phyloP scores from a whole-genome alignment of 1,139 yeast genomes.

The Geotrichum phurueaensis region DNA sequence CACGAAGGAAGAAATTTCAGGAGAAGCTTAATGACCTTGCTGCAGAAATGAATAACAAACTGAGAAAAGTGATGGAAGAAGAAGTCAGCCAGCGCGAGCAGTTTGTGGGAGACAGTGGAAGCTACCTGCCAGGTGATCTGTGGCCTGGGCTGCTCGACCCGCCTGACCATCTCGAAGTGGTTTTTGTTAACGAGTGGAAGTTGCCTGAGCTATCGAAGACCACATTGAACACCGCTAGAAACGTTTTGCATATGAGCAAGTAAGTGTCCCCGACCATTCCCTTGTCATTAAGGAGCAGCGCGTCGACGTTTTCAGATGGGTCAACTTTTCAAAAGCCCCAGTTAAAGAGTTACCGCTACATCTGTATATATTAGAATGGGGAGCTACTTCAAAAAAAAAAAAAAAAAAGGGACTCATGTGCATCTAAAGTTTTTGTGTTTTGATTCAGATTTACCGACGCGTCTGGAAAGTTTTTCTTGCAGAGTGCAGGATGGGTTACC shows the following conservation, averaged over 20 bases:
- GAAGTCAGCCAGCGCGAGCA: slow-evolving; percentile 9
- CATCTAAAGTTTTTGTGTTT: neutral
- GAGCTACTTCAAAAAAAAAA: too few relatives aligned
- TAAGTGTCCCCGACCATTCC: neutral
- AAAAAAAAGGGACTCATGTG: neutral
- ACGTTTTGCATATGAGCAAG: neutral
- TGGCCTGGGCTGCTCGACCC: slow-evolving; percentile 42
- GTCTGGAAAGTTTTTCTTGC: neutral
- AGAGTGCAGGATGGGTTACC: neutral
- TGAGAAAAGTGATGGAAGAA: slow-evolving; percentile 33
- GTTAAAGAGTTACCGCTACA: too few relatives aligned
- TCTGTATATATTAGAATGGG: too few relatives aligned
- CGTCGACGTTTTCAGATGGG: too few relatives aligned
- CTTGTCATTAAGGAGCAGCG: neutral
- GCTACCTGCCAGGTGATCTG: slow-evolving; percentile 47
- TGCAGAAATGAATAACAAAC: slow-evolving; percentile 37
- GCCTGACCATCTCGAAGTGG: slow-evolving; percentile 20
- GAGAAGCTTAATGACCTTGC: slow-evolving; percentile 38
- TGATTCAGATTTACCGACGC: neutral
- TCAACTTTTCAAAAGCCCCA: too few relatives aligned
- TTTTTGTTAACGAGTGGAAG: slow-evolving; percentile 8
- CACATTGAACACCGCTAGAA: slow-evolving; percentile 3
- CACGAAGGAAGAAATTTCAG: slow-evolving; percentile 43
- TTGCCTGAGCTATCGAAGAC: slow-evolving; percentile 11
- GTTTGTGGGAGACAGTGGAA: slow-evolving; percentile 13